Percentiles rank a stretch among this genome's conserved stretches.
phyloP scores from a whole-genome alignment of 768 basidiomycete genomes.

The Psilocybe azurescens region DNA sequence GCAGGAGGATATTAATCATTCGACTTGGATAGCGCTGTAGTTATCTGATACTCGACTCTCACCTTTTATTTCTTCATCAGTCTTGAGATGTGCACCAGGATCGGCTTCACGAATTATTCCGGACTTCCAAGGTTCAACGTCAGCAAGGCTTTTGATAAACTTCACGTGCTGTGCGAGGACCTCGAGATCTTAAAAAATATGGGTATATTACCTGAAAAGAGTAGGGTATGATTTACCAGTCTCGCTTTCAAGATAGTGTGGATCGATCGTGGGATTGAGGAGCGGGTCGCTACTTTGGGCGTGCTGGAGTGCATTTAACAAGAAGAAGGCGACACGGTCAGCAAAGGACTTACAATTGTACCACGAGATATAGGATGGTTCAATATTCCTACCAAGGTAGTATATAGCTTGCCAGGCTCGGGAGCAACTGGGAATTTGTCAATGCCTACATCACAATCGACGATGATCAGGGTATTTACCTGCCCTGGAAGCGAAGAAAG shows the following conservation, averaged over 20 bases:
- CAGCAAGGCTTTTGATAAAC: constrained; percentile 29
- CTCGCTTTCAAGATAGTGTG: constrained; percentile 46
- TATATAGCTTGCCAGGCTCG: constrained; percentile 11
- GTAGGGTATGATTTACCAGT: constrained; percentile 32
- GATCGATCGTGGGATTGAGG: constrained; percentile 43
- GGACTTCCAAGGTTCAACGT: constrained; percentile 33
- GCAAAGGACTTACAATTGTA: constrained; percentile 7
- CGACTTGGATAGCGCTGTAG: neutral
- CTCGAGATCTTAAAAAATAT: constrained; percentile 31
- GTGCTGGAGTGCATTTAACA: constrained; percentile 25
- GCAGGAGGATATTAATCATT: neutral
- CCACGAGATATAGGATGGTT: constrained; percentile 19
- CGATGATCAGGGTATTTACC: neutral
- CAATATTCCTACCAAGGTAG: constrained; percentile 8
- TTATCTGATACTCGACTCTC: too few species aligned
- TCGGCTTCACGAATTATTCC: constrained; percentile 28
- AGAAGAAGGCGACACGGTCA: neutral
- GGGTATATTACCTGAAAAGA: too few species aligned
- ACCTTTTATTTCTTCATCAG: constrained; percentile 39
- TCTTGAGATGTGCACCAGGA: constrained; percentile 36
- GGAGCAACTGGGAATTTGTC: neutral
- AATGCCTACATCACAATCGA: neutral
- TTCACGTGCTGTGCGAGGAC: constrained; percentile 39
- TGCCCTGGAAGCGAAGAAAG: constrained; percentile 14
- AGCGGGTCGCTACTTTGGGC: constrained; percentile 36